phyloP scores from a whole-genome alignment of 768 basidiomycete species.

The Trametes elegans region DNA sequence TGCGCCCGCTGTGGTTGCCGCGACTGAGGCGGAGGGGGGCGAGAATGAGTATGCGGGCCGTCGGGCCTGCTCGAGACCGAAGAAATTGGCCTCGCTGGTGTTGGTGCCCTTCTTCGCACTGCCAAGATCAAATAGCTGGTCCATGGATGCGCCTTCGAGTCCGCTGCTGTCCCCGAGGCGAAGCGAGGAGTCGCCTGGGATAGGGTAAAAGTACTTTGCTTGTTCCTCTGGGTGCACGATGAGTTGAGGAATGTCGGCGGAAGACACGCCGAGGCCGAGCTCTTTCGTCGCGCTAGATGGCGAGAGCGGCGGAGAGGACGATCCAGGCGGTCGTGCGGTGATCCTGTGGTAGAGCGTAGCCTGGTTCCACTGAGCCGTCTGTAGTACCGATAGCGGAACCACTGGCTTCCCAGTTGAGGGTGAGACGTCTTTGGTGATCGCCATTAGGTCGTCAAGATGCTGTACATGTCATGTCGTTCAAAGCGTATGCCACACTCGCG shows the following conservation, averaged over 20 bases:
- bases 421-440: constrained; percentile 72
- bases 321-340: constrained; percentile 35
- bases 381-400: constrained; percentile 63
- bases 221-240: constrained; percentile 18
- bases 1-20: constrained; percentile 36
- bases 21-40: no score
- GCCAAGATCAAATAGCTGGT: constrained; percentile 56
- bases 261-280: constrained; percentile 58
- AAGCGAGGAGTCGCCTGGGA: constrained; percentile 66
- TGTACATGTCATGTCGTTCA: constrained; percentile 33
- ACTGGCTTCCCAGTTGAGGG: constrained; percentile 66
- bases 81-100: constrained; percentile 54
- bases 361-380: constrained; percentile 79
- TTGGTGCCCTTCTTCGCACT: constrained; percentile 17
- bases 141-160: constrained; percentile 57
- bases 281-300: constrained; percentile 50
- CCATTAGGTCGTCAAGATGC: constrained; percentile 77
- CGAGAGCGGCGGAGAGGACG: constrained; percentile 37
- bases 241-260: constrained; percentile 44
- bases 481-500: no score
- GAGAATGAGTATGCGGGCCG: constrained; percentile 35
- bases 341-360: constrained; percentile 64
- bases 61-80: constrained; percentile 54
- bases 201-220: constrained; percentile 49
- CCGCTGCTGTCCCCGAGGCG: constrained; percentile 72